Evolutionary conservation across 768 basidiomycete genomes (phyloP).

Genomic region (Leccinum imitatum): DNA sequence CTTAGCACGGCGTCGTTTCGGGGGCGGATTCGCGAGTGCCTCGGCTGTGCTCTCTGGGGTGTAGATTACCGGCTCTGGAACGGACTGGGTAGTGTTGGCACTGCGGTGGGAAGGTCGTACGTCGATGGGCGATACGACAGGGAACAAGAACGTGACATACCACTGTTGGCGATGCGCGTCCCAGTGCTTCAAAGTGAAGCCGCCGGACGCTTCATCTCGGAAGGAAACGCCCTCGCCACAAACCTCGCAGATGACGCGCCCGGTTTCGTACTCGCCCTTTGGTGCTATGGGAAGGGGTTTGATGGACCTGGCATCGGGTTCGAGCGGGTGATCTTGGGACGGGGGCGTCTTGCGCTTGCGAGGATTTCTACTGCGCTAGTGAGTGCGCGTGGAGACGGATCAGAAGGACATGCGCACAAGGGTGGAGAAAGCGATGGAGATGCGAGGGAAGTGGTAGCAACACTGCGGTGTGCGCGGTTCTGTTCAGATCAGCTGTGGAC

Average conservation of each 20-base stretch:
- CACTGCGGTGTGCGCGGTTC: constrained; percentile 14
- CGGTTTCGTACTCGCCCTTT: constrained; percentile 60
- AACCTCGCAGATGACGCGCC: constrained; percentile 62
- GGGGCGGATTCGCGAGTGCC: constrained; percentile 45
- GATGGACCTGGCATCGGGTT: constrained; percentile 12
- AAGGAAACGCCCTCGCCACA: constrained; percentile 65
- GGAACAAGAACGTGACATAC: constrained; percentile 37
- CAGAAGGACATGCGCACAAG: constrained; percentile 22
- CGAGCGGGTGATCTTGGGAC: constrained; percentile 18
- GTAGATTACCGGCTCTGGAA: constrained; percentile 40
- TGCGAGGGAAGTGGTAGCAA: constrained; percentile 6
- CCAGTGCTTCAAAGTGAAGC: constrained; percentile 70
- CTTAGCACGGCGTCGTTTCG: constrained; percentile 71
- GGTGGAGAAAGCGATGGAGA: constrained; percentile 16
- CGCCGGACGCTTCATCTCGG: constrained; percentile 60
- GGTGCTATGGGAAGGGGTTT: constrained; percentile 19
- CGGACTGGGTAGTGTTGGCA: constrained; percentile 32
- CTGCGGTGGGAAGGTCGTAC: constrained; percentile 17
- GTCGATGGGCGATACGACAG: constrained; percentile 7
- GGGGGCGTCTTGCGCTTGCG: constrained; percentile 44
- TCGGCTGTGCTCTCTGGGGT: constrained; percentile 43
- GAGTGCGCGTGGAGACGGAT: constrained; percentile 19
- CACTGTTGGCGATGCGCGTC: constrained; percentile 61
- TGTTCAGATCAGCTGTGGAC: constrained; percentile 16
- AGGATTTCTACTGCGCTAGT: constrained; percentile 27